Percentiles rank a stretch among this genome's conserved stretches.
Evolutionary conservation across 2,329 filamentous ascomycete genomes (phyloP).

Genomic region (Arthroderma sp.): DNA sequence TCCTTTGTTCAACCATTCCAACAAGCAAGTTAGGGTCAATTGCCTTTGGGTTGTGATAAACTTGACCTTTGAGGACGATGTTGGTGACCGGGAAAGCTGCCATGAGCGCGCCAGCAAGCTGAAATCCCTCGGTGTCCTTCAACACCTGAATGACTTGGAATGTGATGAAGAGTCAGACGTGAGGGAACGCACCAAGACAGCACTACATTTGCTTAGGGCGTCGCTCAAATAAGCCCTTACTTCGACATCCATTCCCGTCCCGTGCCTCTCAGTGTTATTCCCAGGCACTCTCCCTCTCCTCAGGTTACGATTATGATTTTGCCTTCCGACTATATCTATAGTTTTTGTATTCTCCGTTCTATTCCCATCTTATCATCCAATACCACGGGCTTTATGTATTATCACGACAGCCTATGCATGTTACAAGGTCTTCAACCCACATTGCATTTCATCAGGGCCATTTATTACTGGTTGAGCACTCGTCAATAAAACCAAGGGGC

Average conservation of each 20-base stretch:
- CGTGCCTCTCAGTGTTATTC: not conserved
- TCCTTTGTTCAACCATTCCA: slow-evolving; percentile 58
- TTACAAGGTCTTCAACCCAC: too few relatives aligned
- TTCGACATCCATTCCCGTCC: not conserved
- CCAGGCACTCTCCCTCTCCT: not conserved
- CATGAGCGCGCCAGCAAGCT: slow-evolving; percentile 56
- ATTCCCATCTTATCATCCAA: not conserved
- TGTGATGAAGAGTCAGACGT: slow-evolving; percentile 69
- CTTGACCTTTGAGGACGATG: slow-evolving; percentile 69
- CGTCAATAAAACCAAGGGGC: too few relatives aligned
- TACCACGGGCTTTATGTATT: too few relatives aligned
- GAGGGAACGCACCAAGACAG: slow-evolving; percentile 68
- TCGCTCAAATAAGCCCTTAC: not conserved
- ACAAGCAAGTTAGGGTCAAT: slow-evolving; percentile 60
- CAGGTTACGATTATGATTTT: not conserved
- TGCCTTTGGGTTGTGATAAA: slow-evolving; percentile 79
- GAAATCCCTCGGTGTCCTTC: slow-evolving; percentile 56
- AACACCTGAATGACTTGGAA: slow-evolving; percentile 49
- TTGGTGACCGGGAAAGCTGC: slow-evolving; percentile 51
- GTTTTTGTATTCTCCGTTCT: not conserved
- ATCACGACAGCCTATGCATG: too few relatives aligned
- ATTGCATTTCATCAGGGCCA: too few relatives aligned
- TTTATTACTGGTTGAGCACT: too few relatives aligned
- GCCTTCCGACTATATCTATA: not conserved
- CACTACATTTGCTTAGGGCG: slow-evolving; percentile 53